Percentiles rank a stretch among this genome's conserved stretches.
Evolutionary conservation across 352 stramenopile genomes (phyloP).

Genomic region (Blastocystis sp.): DNA sequence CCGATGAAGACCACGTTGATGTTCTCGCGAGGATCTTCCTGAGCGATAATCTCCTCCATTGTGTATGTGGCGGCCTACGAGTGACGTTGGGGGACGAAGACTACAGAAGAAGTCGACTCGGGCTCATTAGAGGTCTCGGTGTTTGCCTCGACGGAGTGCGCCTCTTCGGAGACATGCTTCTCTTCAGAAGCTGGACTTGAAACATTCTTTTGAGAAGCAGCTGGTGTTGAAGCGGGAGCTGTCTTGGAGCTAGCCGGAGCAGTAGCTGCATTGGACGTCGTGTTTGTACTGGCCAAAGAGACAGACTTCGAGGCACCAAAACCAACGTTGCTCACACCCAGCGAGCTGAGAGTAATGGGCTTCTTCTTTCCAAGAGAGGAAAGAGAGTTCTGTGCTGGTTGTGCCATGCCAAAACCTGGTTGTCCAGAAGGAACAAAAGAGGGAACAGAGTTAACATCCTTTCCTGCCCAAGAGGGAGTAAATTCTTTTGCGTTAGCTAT

Average conservation of each 20-base stretch:
- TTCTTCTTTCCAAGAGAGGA: neutral
- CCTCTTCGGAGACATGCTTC: neutral
- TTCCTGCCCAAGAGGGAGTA: constrained; percentile 37
- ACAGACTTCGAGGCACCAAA: constrained; percentile 6
- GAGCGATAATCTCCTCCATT: constrained; percentile 68
- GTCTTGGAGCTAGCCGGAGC: neutral
- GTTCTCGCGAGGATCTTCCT: constrained; percentile 90
- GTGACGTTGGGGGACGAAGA: neutral
- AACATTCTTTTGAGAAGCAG: neutral
- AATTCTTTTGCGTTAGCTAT: constrained; percentile 41
- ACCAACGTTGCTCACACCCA: neutral
- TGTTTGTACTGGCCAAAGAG: neutral
- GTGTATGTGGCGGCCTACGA: constrained; percentile 14
- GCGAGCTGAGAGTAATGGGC: constrained; percentile 26
- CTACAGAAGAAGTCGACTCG: neutral
- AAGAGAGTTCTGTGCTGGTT: neutral
- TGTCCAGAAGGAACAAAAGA: constrained; percentile 18
- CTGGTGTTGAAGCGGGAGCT: neutral
- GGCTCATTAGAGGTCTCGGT: neutral
- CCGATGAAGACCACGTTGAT: constrained; percentile 98
- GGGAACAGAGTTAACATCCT: neutral
- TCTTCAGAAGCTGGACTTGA: neutral
- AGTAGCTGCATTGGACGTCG: neutral
- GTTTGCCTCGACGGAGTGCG: neutral
- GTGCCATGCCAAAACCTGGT: neutral